These are phyloP conservation scores for Phyllachora maydis DNA, from an alignment of 2,329 filamentous ascomycete genomes.

Conservation along the genomic window DNA sequence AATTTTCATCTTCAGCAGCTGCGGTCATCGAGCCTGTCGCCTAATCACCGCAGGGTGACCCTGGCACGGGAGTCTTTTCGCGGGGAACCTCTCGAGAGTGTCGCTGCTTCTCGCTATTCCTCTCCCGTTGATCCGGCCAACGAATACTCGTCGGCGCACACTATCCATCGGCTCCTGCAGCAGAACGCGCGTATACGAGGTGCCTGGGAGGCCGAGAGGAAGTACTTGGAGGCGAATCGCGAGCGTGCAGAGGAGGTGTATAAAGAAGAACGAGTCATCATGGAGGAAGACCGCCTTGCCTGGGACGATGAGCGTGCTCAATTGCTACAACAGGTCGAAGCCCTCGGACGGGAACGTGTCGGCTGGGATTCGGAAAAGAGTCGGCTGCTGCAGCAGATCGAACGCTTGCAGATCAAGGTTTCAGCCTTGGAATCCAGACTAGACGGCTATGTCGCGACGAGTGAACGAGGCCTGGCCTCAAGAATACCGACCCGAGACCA, in stretches of 20 bases:
- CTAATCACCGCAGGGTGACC: constrained; percentile 5
- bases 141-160: no score
- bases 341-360: constrained; percentile 21
- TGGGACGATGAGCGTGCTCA: constrained; percentile 23
- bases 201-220: constrained; percentile 31
- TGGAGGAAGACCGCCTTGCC: constrained; percentile 25
- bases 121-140: constrained; percentile 1
- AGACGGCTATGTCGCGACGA: constrained; percentile 3
- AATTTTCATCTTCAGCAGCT: constrained; percentile 8
- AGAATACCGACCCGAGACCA: no score
- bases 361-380: constrained; percentile 24
- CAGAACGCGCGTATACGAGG: constrained; percentile 22
- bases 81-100: constrained; percentile 2
- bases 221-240: constrained; percentile 29
- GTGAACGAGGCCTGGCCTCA: no score
- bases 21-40: constrained; percentile 12
- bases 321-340: constrained; percentile 18
- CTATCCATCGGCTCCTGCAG: constrained; percentile 18
- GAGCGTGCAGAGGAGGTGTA: constrained; percentile 33
- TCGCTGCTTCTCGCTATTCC: constrained; percentile 7
- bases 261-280: constrained; percentile 28
- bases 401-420: constrained; percentile 17
- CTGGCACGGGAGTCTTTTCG: no score
- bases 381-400: constrained; percentile 17
- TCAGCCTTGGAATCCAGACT: constrained; percentile 2